phyloP scores from a whole-genome alignment of 1,284 basidiomycete species.

The Melanopsichium pennsylvanicum region DNA sequence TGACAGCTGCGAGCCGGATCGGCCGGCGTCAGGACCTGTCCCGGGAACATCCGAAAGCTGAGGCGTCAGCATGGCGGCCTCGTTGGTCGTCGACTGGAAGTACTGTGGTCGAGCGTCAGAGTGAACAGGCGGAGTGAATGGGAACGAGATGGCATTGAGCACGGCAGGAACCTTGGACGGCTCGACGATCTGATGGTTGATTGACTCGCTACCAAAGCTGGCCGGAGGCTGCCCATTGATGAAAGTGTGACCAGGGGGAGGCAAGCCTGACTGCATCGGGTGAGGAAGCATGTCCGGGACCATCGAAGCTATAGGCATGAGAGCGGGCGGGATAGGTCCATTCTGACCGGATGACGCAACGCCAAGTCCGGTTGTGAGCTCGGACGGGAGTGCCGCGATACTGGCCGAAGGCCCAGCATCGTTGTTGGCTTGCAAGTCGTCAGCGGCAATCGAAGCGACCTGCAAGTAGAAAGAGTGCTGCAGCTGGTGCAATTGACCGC shows the following conservation, averaged over 20 bases:
- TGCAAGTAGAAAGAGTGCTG: conserved; percentile 59
- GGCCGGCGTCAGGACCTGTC: conserved; percentile 6
- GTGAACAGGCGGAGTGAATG: conserved; percentile 58
- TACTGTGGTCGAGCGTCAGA: conserved; percentile 42
- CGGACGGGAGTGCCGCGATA: conserved; percentile 7
- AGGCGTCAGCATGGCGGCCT: conserved; percentile 40
- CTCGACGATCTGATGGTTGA: conserved; percentile 57
- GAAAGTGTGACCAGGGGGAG: conserved; percentile 29
- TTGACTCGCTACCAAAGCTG: conserved; percentile 45
- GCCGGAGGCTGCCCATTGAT: conserved; percentile 44
- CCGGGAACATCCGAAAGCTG: conserved; percentile 34
- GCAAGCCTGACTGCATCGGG: conserved; percentile 15
- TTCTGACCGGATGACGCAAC: neutral
- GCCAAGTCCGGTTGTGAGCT: conserved; percentile 7
- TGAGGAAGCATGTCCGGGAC: conserved; percentile 22
- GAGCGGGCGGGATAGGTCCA: neutral
- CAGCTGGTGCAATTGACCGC: conserved; percentile 57
- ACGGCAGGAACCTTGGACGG: conserved; percentile 55
- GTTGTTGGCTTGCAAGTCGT: conserved; percentile 30
- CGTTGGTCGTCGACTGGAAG: conserved; percentile 42
- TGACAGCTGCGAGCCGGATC: conserved; percentile 23
- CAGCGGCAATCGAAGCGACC: conserved; percentile 41
- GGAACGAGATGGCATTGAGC: conserved; percentile 55
- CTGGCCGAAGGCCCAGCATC: conserved; percentile 27
- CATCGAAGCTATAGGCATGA: conserved; percentile 4